phyloP scores from a whole-genome alignment of 345 rosid species.

The Gynandropsis gynandra region DNA sequence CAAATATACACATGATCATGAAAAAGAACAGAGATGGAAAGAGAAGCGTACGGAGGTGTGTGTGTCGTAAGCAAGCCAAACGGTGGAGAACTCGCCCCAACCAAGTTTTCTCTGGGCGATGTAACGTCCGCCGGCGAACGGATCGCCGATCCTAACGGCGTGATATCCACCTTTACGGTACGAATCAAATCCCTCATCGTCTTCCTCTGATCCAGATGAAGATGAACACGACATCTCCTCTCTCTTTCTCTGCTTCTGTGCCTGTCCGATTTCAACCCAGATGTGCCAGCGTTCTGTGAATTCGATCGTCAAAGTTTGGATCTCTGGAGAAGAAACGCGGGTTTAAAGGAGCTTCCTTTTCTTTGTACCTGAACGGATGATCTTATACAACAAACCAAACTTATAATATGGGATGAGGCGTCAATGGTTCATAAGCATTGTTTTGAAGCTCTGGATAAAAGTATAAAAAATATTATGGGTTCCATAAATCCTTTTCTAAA shows the following conservation, averaged over 20 bases:
- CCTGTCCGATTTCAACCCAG: constrained; percentile 16
- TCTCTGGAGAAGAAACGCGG: constrained; percentile 17
- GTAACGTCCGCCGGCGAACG: constrained; percentile 72
- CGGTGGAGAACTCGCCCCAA: constrained; percentile 99
- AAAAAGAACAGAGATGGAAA: constrained; percentile 4
- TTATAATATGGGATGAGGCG: too few species aligned
- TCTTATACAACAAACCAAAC: too few species aligned
- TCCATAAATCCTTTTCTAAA: too few species aligned
- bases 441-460: too few species aligned
- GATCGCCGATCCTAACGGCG: constrained; percentile 91
- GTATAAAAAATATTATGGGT: too few species aligned
- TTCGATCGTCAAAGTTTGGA: constrained; percentile 23
- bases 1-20: not conserved
- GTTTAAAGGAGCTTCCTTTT: constrained; percentile 14
- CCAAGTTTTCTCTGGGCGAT: constrained; percentile 95
- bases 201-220: constrained; percentile 91
- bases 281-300: constrained; percentile 6
- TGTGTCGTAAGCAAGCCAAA: constrained; percentile 97
- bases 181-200: constrained; percentile 83
- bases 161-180: constrained; percentile 98
- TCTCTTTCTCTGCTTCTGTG: not conserved
- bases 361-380: constrained; percentile 1
- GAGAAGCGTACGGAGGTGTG: constrained; percentile 49
- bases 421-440: too few species aligned
- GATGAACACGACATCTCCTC: constrained; percentile 81